These are phyloP conservation scores for Phytophthora multivora DNA, from an alignment of 352 stramenopile species.

Conservation along the genomic window DNA sequence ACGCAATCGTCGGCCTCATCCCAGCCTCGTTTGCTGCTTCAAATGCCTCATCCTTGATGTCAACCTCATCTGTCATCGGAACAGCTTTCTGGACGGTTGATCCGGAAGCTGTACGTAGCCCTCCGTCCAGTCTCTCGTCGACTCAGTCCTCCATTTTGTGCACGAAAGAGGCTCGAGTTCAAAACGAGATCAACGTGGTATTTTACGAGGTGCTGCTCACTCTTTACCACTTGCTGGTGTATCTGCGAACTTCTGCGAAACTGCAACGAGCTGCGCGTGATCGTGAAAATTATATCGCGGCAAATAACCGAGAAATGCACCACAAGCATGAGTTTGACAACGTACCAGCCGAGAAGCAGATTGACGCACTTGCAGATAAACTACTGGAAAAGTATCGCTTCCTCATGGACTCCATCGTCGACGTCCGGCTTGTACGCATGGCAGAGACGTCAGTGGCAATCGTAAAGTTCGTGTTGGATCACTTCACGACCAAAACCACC, in stretches of 20 bases:
- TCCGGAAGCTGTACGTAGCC: constrained; percentile 20
- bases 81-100: constrained; percentile 53
- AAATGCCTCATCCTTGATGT: constrained; percentile 16
- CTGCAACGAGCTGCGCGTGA: constrained; percentile 26
- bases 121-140: constrained; percentile 33
- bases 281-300: constrained; percentile 30
- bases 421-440: constrained; percentile 60
- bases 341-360: constrained; percentile 39
- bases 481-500: constrained; percentile 35
- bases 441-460: constrained; percentile 61
- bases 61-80: constrained; percentile 23
- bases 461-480: constrained; percentile 60
- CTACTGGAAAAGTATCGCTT: constrained; percentile 69
- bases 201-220: constrained; percentile 73
- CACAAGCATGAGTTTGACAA: constrained; percentile 15
- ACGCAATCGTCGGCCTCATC: constrained; percentile 59
- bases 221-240: constrained; percentile 64
- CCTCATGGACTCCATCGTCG: constrained; percentile 70
- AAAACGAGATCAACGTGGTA: constrained; percentile 72
- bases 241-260: constrained; percentile 40
- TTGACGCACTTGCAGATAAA: constrained; percentile 43
- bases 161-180: constrained; percentile 65
- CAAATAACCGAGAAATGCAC: constrained; percentile 23
- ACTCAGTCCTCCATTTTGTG: constrained; percentile 40
- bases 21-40: constrained; percentile 50